Evolutionary conservation across 2,329 filamentous ascomycete species (phyloP).

Genomic region (Sporothrix phasma): DNA sequence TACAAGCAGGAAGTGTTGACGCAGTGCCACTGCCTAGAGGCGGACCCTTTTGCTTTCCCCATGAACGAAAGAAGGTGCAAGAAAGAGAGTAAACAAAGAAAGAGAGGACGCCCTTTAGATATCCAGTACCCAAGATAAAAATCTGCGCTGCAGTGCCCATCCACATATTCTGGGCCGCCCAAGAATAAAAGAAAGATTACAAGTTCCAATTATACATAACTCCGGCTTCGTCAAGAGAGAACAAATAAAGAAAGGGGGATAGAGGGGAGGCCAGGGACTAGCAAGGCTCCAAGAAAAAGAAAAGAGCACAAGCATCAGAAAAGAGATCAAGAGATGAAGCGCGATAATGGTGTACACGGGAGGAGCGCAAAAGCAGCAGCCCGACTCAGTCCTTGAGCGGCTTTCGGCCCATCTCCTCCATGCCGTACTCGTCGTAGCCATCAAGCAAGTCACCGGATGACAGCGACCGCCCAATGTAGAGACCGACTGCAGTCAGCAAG

Average conservation of each 20-base stretch:
- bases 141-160: neutral
- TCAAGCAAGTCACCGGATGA: conserved; percentile 27
- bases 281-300: neutral
- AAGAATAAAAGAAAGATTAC: neutral
- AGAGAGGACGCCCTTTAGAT: neutral
- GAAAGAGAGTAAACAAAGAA: neutral
- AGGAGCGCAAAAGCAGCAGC: neutral
- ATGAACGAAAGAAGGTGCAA: neutral
- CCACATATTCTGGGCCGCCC: neutral
- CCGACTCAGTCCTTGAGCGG: conserved; percentile 47
- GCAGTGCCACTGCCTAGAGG: neutral
- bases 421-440: conserved; percentile 48
- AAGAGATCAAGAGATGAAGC: neutral
- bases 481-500: conserved; percentile 54
- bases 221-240: neutral
- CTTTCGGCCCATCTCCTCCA: conserved; percentile 64
- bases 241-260: neutral
- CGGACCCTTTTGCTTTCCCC: neutral
- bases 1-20: neutral
- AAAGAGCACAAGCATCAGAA: no score
- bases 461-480: conserved; percentile 61
- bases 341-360: neutral
- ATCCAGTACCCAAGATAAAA: neutral
- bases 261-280: neutral
- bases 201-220: neutral